phyloP scores from a whole-genome alignment of 345 rosid species.

The Ceriops decandra region DNA sequence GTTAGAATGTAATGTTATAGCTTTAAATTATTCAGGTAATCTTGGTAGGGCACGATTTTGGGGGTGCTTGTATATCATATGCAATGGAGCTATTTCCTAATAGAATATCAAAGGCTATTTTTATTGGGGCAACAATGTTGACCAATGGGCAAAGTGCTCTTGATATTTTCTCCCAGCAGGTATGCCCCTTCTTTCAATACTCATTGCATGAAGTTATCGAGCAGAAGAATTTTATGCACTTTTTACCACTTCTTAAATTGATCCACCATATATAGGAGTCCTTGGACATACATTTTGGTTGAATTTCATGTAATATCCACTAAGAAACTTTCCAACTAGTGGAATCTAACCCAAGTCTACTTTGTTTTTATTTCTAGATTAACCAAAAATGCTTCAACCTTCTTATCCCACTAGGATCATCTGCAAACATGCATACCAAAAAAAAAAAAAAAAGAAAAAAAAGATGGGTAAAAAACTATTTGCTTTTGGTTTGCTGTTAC shows the following conservation, averaged over 20 bases:
- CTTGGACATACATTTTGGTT: no score
- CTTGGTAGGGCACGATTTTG: conserved; percentile 93
- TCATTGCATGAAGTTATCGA: background rate
- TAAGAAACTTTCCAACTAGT: no score
- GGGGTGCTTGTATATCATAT: conserved; percentile 82
- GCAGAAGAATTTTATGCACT: background rate
- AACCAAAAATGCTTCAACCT: background rate
- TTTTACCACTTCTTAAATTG: no score
- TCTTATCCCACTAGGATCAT: background rate
- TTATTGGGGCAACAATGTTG: conserved; percentile 80
- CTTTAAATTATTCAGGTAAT: conserved; percentile 55
- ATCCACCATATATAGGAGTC: background rate
- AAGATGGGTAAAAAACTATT: background rate
- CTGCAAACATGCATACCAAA: background rate
- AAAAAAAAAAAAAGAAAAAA: background rate
- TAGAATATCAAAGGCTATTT: conserved; percentile 70
- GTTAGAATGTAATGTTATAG: background rate
- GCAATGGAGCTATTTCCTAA: conserved; percentile 83
- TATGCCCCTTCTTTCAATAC: conserved; percentile 19
- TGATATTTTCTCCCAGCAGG: conserved; percentile 74
- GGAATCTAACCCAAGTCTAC: background rate
- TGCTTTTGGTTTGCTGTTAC: background rate
- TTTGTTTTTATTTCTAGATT: background rate
- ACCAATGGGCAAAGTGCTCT: conserved; percentile 66
- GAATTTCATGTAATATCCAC: no score